These are phyloP conservation scores for Allantophomopsis cytisporea DNA, from an alignment of 2,329 filamentous ascomycete species.

Conservation along the genomic window DNA sequence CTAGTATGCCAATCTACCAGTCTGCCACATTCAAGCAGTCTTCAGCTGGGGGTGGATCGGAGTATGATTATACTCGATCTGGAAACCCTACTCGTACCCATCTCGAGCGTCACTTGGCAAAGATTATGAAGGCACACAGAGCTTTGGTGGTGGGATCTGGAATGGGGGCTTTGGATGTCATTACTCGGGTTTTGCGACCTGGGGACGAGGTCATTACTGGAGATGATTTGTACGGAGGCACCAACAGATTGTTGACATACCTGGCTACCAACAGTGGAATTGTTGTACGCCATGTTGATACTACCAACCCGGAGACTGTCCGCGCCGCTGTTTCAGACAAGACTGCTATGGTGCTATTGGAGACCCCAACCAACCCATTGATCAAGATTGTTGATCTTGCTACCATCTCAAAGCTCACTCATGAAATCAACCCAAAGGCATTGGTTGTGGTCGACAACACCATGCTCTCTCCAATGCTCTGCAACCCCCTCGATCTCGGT, in stretches of 20 bases:
- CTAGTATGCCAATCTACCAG: slow-evolving; percentile 95
- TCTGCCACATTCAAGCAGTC: slow-evolving; percentile 96
- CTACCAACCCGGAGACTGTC: slow-evolving; percentile 64
- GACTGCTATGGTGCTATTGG: slow-evolving; percentile 89
- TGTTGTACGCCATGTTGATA: slow-evolving; percentile 91
- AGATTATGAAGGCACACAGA: slow-evolving; percentile 94
- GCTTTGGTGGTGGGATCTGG: slow-evolving; percentile 89
- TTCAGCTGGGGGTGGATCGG: slow-evolving; percentile 61
- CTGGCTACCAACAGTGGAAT: slow-evolving; percentile 83
- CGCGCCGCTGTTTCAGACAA: slow-evolving; percentile 56
- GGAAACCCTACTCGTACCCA: slow-evolving; percentile 95
- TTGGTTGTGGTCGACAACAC: slow-evolving; percentile 95
- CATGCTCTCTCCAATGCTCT: slow-evolving; percentile 92
- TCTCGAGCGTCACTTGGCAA: slow-evolving; percentile 89
- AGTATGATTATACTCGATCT: slow-evolving; percentile 97
- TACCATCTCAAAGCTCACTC: slow-evolving; percentile 61
- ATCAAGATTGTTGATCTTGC: slow-evolving; percentile 96
- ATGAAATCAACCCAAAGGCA: slow-evolving; percentile 64
- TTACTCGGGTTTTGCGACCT: slow-evolving; percentile 76
- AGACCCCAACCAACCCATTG: slow-evolving; percentile 92
- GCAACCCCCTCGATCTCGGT: slow-evolving; percentile 86
- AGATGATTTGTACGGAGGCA: slow-evolving; percentile 92
- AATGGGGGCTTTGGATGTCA: slow-evolving; percentile 95
- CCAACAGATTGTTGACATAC: slow-evolving; percentile 86
- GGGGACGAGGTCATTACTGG: slow-evolving; percentile 97